Base-by-base conservation (phyloP, 1,284 basidiomycete species). In the Rhodotorula glutinis region DNA sequence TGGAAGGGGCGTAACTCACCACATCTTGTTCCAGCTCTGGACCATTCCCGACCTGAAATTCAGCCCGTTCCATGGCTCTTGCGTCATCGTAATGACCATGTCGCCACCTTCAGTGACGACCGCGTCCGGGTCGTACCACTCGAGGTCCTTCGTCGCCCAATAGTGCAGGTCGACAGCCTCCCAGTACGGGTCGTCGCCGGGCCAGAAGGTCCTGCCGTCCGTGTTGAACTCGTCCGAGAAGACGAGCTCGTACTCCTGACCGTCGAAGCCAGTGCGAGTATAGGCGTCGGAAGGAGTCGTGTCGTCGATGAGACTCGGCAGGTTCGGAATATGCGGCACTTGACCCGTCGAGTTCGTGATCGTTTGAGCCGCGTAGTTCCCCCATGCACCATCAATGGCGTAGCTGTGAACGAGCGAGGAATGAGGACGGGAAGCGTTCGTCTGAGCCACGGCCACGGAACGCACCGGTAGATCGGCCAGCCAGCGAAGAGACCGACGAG, bases 1-100 rank as follows among this genome's bases (percentile, higher is more conserved):
- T 9, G 9, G n/a, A 44, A 47, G 51, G 44, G 8, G 2, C 4
- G 3, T 23, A 14, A 23, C 78, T 70, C n/a, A 65, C 63, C 94
- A 98, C 76, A 98, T 89, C 78, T 97, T 92, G 79, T 93, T 93
- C 91, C 91, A 63, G 27, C 56, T 60, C 83, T 73, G 67, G 17
- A 83, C 71, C 79, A 82, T 81, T 30, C 82, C 83, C 7, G 80
- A 80, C 46, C 86, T 82, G 77, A 88, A 95, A 74, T 90, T 80
- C 69, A 96, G 82, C 62, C 84, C 85, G 78, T 96, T 88, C 51
- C 82, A 88, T 54, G 81, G 74, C 75, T 86, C 66, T 70, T 85
- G 75, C 0, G 83, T 85, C 70, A 94, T 79, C 0, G 88, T 91
- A 74, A 98, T 88, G 74, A 88, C 84, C 47, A 98, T 84, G 43